These are phyloP conservation scores for Corchorus olitorius DNA, from an alignment of 345 rosid species.

Conservation along the genomic window DNA sequence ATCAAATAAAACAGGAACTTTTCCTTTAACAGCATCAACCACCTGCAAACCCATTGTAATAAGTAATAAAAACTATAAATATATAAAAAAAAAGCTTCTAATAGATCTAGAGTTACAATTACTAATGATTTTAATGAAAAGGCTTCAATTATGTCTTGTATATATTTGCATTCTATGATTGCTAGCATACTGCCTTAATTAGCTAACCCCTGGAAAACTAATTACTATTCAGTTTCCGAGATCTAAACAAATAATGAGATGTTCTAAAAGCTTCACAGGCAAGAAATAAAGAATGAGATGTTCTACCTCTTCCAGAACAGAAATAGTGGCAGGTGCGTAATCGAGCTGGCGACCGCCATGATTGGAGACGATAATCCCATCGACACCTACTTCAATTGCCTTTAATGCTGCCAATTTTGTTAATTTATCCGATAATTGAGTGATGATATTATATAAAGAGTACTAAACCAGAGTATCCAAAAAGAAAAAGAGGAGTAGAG, in stretches of 20 bases:
- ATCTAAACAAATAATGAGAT: too few species aligned
- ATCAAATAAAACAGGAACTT: conserved; percentile 73
- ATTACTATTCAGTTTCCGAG: background rate
- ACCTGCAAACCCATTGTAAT: conserved; percentile 43
- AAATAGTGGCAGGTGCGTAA: conserved; percentile 54
- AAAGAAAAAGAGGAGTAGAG: background rate
- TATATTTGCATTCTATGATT: too few species aligned
- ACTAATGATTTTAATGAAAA: too few species aligned
- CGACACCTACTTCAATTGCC: conserved; percentile 61
- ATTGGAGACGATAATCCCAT: conserved; percentile 70
- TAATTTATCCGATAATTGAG: background rate
- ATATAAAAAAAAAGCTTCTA: too few species aligned
- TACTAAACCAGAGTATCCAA: background rate
- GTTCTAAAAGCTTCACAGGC: background rate
- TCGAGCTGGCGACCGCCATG: conserved; percentile 75
- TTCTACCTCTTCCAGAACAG: conserved; percentile 63
- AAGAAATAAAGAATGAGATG: background rate
- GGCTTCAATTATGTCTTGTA: too few species aligned
- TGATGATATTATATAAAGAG: background rate
- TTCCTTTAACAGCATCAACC: conserved; percentile 70
- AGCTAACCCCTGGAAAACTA: too few species aligned
- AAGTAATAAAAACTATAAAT: too few species aligned
- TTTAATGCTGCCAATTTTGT: conserved; percentile 46
- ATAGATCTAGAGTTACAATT: background rate
- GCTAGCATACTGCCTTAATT: too few species aligned